Evolutionary conservation across 805 yeast genomes (phyloP).

Genomic region (Starmerella sirachaensis): DNA sequence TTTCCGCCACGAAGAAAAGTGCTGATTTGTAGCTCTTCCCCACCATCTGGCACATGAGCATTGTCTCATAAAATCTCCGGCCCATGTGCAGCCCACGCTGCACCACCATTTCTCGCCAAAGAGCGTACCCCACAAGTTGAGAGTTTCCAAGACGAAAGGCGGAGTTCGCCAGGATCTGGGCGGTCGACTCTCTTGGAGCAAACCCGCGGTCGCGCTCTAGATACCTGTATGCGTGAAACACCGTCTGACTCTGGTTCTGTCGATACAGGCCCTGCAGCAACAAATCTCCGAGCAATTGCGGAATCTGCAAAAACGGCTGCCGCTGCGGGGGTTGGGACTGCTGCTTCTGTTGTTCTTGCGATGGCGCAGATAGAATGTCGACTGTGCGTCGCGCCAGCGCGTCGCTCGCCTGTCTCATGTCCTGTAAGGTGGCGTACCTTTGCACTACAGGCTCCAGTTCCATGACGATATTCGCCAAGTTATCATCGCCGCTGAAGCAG

Average conservation of each 20-base stretch:
- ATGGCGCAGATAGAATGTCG: conserved; percentile 1
- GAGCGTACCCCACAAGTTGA: conserved; percentile 21
- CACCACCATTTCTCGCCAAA: conserved; percentile 21
- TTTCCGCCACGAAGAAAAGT: conserved; percentile 22
- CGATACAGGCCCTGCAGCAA: conserved; percentile 15
- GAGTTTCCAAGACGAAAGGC: conserved; percentile 26
- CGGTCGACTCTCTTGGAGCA: conserved; percentile 14
- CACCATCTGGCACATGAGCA: conserved; percentile 21
- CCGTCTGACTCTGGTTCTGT: conserved; percentile 14
- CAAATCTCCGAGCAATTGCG: conserved; percentile 8
- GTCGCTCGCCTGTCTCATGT: conserved; percentile 13
- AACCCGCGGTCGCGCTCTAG: conserved; percentile 4
- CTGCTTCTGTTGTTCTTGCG: too few species aligned
- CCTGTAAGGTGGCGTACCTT: background rate
- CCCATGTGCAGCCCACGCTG: conserved; percentile 11
- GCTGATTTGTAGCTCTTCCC: conserved; percentile 19
- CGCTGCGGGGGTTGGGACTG: too few species aligned
- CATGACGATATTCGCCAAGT: background rate
- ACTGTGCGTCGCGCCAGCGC: conserved; percentile 7
- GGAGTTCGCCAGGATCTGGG: conserved; percentile 20
- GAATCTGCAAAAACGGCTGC: background rate
- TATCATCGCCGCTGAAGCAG: conserved; percentile 1
- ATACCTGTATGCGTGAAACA: conserved; percentile 17
- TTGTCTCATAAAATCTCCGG: conserved; percentile 23
- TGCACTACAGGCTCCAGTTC: background rate